Evolutionary conservation across 352 stramenopile species (phyloP).

Genomic region (Globisporangium radiosum): DNA sequence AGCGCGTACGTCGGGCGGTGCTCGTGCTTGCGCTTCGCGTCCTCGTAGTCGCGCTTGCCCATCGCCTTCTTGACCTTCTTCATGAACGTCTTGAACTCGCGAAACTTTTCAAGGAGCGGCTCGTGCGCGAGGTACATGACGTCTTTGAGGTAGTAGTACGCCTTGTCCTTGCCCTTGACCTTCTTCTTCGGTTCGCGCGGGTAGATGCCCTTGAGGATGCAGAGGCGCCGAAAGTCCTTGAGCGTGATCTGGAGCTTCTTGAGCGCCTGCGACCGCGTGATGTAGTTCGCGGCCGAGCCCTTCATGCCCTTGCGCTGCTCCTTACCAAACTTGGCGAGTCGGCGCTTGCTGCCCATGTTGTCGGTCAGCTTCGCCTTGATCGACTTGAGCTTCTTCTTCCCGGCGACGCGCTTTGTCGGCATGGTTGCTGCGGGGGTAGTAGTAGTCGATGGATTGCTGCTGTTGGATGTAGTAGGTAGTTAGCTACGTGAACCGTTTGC

Average conservation of each 20-base stretch:
- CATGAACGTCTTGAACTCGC: slow-evolving; percentile 98
- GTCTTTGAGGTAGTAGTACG: slow-evolving; percentile 99
- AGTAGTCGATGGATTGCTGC: not conserved
- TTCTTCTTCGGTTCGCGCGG: slow-evolving; percentile 96
- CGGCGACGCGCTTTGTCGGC: slow-evolving; percentile 84
- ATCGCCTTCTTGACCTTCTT: slow-evolving; percentile 93
- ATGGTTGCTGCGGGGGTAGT: slow-evolving; percentile 24
- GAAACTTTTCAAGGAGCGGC: slow-evolving; percentile 97
- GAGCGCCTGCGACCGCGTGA: slow-evolving; percentile 92
- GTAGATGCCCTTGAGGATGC: slow-evolving; percentile 99
- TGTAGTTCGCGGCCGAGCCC: slow-evolving; percentile 91
- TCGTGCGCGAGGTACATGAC: slow-evolving; percentile 97
- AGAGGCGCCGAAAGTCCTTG: slow-evolving; percentile 98
- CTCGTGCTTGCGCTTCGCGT: slow-evolving; percentile 78
- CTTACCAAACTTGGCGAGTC: slow-evolving; percentile 78
- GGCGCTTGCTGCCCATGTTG: slow-evolving; percentile 76
- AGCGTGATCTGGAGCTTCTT: slow-evolving; percentile 95
- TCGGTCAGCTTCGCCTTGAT: slow-evolving; percentile 87
- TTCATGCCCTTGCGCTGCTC: slow-evolving; percentile 81
- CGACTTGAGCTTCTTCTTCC: slow-evolving; percentile 89
- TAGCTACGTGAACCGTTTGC: not conserved
- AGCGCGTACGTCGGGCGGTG: slow-evolving; percentile 92
- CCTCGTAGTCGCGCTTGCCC: slow-evolving; percentile 78
- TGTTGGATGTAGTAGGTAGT: not conserved
- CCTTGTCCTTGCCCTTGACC: slow-evolving; percentile 93